Evolutionary conservation across 2,329 filamentous ascomycete species (phyloP), one percentile per base, ranked within the genome.

Genomic region (Ascochyta clinopodiicola): DNA sequence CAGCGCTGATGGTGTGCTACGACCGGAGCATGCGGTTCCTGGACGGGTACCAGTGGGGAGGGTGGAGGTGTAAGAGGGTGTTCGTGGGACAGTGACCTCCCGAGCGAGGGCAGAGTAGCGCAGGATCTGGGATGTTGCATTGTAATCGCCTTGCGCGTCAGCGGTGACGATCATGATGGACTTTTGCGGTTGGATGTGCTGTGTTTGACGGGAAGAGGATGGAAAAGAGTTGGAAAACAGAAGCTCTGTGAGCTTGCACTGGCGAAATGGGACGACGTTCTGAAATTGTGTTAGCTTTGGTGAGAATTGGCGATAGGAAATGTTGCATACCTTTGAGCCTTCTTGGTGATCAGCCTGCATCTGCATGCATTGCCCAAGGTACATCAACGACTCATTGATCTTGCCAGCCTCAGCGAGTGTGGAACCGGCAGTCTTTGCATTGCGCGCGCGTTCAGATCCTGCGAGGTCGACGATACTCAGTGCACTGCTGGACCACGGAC

Each of bases 381-480:
- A 98, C 95, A 99, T 99, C 71, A 99, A 80, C 70, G 91, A 96
- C 76, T 97, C 93, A 70, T 99, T 99, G 74, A 99, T 99, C 78
- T 98, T 98, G 48, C 95, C 95, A 32, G 94, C 95, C 78, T 99
- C 95, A 0, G 90, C 94, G 13, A 99, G 84, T 0, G 94, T 97
- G 4, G 92, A 88, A 12, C 95, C 95, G 0, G 92, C 90, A 0
- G 95, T 98, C 81, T 97, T 97, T 24, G 95, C 93, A 61, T 95
- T 92, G 57, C 93, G 85, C 15, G 94, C 94, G 57, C 95, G 87
- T 77, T 99, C 95, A 58, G 95, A 98, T 81, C 93, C 94, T 17
- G 94, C 94, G 46, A 98, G 80, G 74, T 98, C 94, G 40, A 96
- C 94, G 61, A 98, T 88, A 0, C 92, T 96, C 27, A 98, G 80